A percentile compares a stretch with the other conserved stretches of the same genome.
phyloP scores from a whole-genome alignment of 1,139 yeast genomes.

The Taphrina flavorubra region DNA sequence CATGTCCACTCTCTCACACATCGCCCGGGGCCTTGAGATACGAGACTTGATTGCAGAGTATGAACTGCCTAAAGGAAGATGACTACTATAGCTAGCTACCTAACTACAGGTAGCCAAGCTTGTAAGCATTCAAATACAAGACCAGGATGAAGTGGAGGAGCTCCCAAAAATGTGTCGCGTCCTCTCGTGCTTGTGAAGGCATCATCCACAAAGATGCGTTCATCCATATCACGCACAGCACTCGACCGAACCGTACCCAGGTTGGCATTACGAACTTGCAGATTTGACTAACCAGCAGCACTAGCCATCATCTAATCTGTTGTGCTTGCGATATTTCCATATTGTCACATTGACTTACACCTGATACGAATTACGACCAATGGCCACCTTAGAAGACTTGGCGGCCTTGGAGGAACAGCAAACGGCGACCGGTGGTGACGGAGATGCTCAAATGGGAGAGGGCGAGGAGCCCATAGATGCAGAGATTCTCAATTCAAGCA shows the following conservation, averaged over 20 bases:
- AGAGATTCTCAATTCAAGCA: slow-evolving; percentile 77
- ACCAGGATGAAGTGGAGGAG: not conserved
- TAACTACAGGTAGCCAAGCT: too few relatives aligned
- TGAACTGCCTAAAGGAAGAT: too few relatives aligned
- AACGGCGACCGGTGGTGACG: slow-evolving; percentile 52
- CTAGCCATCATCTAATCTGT: too few relatives aligned
- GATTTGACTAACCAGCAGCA: too few relatives aligned
- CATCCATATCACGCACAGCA: not conserved
- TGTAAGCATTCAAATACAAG: too few relatives aligned
- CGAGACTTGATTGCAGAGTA: too few relatives aligned
- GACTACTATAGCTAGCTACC: too few relatives aligned
- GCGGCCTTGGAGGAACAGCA: slow-evolving; percentile 56
- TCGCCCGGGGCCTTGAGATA: too few relatives aligned
- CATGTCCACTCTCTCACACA: too few relatives aligned
- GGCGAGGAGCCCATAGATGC: slow-evolving; percentile 68
- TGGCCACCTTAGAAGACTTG: slow-evolving; percentile 40
- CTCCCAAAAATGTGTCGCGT: slow-evolving; percentile 6
- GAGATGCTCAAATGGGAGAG: slow-evolving; percentile 51
- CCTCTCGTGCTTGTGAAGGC: slow-evolving; percentile 7
- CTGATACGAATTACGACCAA: not conserved
- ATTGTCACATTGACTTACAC: not conserved
- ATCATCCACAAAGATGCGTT: not conserved
- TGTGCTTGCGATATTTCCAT: too few relatives aligned
- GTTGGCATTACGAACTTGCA: too few relatives aligned
- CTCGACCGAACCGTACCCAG: not conserved